Percentiles rank a stretch among this genome's conserved stretches.
These are phyloP conservation scores for Beauveria rudraprayagi DNA, from an alignment of 2,329 filamentous ascomycete species.

Conservation along the genomic window DNA sequence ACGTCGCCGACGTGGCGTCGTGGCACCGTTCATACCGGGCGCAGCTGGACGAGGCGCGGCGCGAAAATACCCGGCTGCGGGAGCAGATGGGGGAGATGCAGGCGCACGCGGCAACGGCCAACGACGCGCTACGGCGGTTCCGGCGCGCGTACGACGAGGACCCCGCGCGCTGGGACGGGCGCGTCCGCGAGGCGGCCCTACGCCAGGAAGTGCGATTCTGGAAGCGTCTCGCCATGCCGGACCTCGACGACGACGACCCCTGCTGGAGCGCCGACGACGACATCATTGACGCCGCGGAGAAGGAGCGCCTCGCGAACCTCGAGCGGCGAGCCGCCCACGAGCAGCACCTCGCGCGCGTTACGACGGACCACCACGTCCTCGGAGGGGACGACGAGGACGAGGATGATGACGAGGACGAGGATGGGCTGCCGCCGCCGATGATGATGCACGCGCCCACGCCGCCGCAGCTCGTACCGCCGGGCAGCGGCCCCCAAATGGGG, in stretches of 20 bases:
- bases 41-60: constrained; percentile 57
- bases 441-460: constrained; percentile 15
- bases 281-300: constrained; percentile 52
- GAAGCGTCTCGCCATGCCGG: constrained; percentile 58
- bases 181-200: constrained; percentile 42
- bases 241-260: constrained; percentile 49
- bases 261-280: constrained; percentile 61
- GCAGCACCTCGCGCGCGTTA: constrained; percentile 20
- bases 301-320: constrained; percentile 44
- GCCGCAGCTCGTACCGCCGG: constrained; percentile 12
- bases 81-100: constrained; percentile 63
- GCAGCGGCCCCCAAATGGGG: constrained; percentile 21
- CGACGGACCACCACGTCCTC: neutral
- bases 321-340: constrained; percentile 37
- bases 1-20: constrained; percentile 51
- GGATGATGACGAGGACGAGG: constrained; percentile 26
- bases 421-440: neutral
- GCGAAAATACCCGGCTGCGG: constrained; percentile 54
- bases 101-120: constrained; percentile 49
- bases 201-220: constrained; percentile 56
- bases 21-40: constrained; percentile 59
- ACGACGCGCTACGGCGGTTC: constrained; percentile 49
- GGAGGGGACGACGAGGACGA: constrained; percentile 18
- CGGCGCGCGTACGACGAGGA: constrained; percentile 50
- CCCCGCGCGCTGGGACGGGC: constrained; percentile 43